Conservation (phyloP, 2,329 filamentous ascomycete species). For the Juglanconis sp. region DNA sequence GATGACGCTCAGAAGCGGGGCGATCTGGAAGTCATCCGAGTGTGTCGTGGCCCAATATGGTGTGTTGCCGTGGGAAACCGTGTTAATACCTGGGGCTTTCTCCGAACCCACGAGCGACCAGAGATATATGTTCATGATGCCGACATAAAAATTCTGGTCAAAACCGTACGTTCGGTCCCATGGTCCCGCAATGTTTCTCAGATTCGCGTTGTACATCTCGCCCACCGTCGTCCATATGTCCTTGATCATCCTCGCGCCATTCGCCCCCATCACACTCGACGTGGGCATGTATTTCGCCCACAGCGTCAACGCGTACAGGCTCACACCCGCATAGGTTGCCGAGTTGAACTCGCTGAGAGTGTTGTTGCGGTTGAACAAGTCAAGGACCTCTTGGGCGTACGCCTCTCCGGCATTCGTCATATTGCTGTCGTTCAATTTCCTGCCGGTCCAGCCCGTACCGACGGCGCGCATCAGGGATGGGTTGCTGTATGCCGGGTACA, state of each 20-base stretch:
- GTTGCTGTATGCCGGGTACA: slow-evolving; percentile 62
- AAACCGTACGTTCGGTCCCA: slow-evolving; percentile 64
- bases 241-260: slow-evolving; percentile 49
- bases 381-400: slow-evolving; percentile 53
- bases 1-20: slow-evolving; percentile 54
- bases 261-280: slow-evolving; percentile 50
- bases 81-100: slow-evolving; percentile 31
- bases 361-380: slow-evolving; percentile 52
- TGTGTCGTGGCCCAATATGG: slow-evolving; percentile 53
- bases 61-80: slow-evolving; percentile 23
- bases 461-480: slow-evolving; percentile 61
- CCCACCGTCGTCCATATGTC: slow-evolving; percentile 51
- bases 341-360: slow-evolving; percentile 63
- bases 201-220: slow-evolving; percentile 53
- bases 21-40: slow-evolving; percentile 56
- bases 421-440: slow-evolving; percentile 50
- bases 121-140: slow-evolving; percentile 55
- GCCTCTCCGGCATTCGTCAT: slow-evolving; percentile 56
- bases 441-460: slow-evolving; percentile 56
- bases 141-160: slow-evolving; percentile 61
- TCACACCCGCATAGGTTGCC: slow-evolving; percentile 61
- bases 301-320: slow-evolving; percentile 54
- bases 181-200: slow-evolving; percentile 61
- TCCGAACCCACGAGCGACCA: slow-evolving; percentile 56
- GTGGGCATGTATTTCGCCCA: slow-evolving; percentile 58